Percentiles rank a stretch among this genome's conserved stretches.
Evolutionary conservation across 2,329 filamentous ascomycete species (phyloP).

Genomic region (Alternaria sp.): DNA sequence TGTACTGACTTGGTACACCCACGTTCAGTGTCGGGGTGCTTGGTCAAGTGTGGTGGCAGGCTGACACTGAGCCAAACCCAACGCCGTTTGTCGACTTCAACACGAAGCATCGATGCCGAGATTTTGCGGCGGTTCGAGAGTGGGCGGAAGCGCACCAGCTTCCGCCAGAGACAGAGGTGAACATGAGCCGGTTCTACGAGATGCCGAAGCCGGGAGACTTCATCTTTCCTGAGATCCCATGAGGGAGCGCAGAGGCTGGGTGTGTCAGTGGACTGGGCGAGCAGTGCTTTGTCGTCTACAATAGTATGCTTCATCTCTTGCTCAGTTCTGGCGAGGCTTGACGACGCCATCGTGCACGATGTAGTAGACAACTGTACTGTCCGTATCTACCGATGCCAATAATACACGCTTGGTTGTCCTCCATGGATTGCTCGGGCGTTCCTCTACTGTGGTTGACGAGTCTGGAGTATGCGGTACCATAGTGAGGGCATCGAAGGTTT

Average conservation of each 20-base stretch:
- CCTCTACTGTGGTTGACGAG: constrained; percentile 16
- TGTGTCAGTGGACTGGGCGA: constrained; percentile 17
- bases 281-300: constrained; percentile 9
- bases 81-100: constrained; percentile 70
- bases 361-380: constrained; percentile 87
- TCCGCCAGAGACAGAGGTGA: constrained; percentile 50
- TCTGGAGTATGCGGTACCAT: constrained; percentile 54
- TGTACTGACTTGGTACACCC: no score
- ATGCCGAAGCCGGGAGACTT: constrained; percentile 48
- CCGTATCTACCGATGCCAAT: constrained; percentile 78
- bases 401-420: constrained; percentile 70
- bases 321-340: constrained; percentile 81
- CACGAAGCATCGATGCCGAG: constrained; percentile 45
- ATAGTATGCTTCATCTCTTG: neutral
- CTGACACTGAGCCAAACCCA: constrained; percentile 53
- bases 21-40: constrained; percentile 60
- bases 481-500: constrained; percentile 70
- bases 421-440: constrained; percentile 50
- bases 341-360: constrained; percentile 87
- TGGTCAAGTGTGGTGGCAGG: constrained; percentile 68
- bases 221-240: constrained; percentile 43
- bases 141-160: constrained; percentile 66
- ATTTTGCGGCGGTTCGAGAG: constrained; percentile 55
- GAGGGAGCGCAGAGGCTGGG: constrained; percentile 15
- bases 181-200: constrained; percentile 55